Evolutionary conservation across 768 basidiomycete species (phyloP).

Genomic region (Epithele typhae): DNA sequence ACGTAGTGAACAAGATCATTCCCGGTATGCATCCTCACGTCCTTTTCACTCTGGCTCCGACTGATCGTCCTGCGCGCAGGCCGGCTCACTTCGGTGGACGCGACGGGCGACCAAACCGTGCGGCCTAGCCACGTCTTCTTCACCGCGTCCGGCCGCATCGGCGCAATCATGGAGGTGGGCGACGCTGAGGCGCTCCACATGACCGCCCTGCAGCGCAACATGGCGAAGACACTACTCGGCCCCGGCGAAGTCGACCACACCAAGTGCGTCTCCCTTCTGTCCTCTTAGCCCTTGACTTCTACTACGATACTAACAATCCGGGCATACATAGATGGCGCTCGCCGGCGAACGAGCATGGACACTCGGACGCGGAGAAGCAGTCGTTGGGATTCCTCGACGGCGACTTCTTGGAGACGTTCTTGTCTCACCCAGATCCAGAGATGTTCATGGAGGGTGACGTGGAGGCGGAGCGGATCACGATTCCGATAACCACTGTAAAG

Average conservation of each 20-base stretch:
- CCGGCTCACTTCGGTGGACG: slow-evolving; percentile 43
- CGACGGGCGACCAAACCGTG: slow-evolving; percentile 37
- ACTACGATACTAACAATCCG: neutral
- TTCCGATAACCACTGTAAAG: slow-evolving; percentile 38
- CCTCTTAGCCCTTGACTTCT: no score
- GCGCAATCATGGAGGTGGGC: slow-evolving; percentile 59
- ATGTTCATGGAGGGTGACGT: slow-evolving; percentile 52
- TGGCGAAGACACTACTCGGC: slow-evolving; percentile 48
- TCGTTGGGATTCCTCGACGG: slow-evolving; percentile 83
- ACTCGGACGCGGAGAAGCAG: slow-evolving; percentile 53
- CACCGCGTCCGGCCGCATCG: slow-evolving; percentile 76
- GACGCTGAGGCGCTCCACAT: slow-evolving; percentile 54
- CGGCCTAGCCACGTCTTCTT: slow-evolving; percentile 66
- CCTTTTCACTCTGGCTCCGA: neutral
- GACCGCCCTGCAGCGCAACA: slow-evolving; percentile 71
- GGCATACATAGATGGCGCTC: slow-evolving; percentile 72
- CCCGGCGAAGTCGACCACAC: slow-evolving; percentile 58
- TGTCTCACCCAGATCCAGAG: slow-evolving; percentile 39
- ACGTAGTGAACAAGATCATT: slow-evolving; percentile 73
- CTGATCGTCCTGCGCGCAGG: slow-evolving; percentile 35
- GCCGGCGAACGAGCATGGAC: slow-evolving; percentile 53
- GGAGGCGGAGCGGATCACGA: slow-evolving; percentile 52
- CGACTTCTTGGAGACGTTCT: slow-evolving; percentile 72
- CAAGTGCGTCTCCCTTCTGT: slow-evolving; percentile 36
- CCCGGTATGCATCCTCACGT: slow-evolving; percentile 40